Conservation (phyloP, 495 filamentous ascomycete species). For the Penicillium antarcticum region DNA sequence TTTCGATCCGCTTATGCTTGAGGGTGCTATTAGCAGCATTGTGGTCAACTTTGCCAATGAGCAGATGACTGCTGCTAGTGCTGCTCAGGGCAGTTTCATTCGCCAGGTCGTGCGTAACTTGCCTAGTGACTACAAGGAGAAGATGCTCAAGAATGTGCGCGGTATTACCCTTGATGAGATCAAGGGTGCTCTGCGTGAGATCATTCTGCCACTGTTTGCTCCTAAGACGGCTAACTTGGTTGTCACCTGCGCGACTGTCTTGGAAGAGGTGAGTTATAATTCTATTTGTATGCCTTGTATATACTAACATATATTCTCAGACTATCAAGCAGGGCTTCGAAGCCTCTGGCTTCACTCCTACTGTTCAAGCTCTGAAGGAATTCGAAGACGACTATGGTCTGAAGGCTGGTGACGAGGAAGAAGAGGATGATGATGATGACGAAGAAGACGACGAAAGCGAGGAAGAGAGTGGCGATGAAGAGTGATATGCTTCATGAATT, state of each 20-base stretch:
- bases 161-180: slow-evolving; percentile 75
- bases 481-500: slow-evolving; percentile 19
- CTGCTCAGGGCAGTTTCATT: slow-evolving; percentile 78
- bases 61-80: slow-evolving; percentile 75
- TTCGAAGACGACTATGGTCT: slow-evolving; percentile 94
- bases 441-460: slow-evolving; percentile 47
- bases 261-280: slow-evolving; percentile 66
- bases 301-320: slow-evolving; percentile 38
- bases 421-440: slow-evolving; percentile 63
- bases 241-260: slow-evolving; percentile 81
- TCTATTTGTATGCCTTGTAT: background rate
- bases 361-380: slow-evolving; percentile 67
- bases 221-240: slow-evolving; percentile 76
- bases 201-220: slow-evolving; percentile 75
- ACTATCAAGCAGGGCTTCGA: slow-evolving; percentile 67
- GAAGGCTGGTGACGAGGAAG: slow-evolving; percentile 65
- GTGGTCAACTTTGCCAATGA: slow-evolving; percentile 81
- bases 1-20: slow-evolving; percentile 79
- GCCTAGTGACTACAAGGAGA: slow-evolving; percentile 72
- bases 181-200: slow-evolving; percentile 66
- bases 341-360: slow-evolving; percentile 71
- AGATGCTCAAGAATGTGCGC: slow-evolving; percentile 72
- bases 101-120: slow-evolving; percentile 74
- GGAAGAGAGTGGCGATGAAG: slow-evolving; percentile 15
- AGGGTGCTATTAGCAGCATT: slow-evolving; percentile 86